Base-by-base conservation (phyloP, 306 rosid genomes). In the Cucurbita moschata region DNA sequence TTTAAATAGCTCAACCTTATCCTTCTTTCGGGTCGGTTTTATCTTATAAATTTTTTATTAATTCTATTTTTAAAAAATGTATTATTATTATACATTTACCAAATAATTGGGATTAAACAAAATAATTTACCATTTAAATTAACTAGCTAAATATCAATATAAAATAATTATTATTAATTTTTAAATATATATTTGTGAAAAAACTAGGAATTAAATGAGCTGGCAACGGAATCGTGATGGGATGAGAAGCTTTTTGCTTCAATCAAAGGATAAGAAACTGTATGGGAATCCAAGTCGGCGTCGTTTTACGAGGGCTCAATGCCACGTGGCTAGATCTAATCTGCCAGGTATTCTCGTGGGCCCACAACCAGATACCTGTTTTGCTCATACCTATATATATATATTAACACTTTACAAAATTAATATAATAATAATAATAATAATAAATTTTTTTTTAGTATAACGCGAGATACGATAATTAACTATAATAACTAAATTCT, bases 151-250 rank as follows among this genome's bases (percentile, higher is more conserved):
- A 30, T 30, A 30, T 30, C 4, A 26, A 26, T 26, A 26, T 26
- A 26, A 26, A 26, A 26, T 26, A 26, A 26, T 26, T 0, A 26
- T 30, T 30, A 30, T 30, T 30, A 30, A 30, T 30, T 30, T 30
- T 30, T 2, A 30, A 30, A 30, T 30, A 30, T 30, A 30, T 30
- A 30, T 30, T 30, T 30, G 35, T 30, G 35, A 30, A 30, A 3
- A 42, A 13, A 63, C 39, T 21, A 18, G 40, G 13, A 13, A 38
- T 39, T 63, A 63, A 57, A 53, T 6, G 19, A 52, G 40, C 35
- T 84, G 85, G 77, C 50, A 77, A 10, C 50, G 37, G 53, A 63
- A 69, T 26, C 67, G 85, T 81, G 87, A 77, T 26, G 47, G 8
- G 51, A 7, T 5, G 72, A 9, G 73, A 11, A 5, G 42, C 50